Evolutionary conservation across 2,329 filamentous ascomycete genomes (phyloP).

Genomic region (Ramularia endophylla): DNA sequence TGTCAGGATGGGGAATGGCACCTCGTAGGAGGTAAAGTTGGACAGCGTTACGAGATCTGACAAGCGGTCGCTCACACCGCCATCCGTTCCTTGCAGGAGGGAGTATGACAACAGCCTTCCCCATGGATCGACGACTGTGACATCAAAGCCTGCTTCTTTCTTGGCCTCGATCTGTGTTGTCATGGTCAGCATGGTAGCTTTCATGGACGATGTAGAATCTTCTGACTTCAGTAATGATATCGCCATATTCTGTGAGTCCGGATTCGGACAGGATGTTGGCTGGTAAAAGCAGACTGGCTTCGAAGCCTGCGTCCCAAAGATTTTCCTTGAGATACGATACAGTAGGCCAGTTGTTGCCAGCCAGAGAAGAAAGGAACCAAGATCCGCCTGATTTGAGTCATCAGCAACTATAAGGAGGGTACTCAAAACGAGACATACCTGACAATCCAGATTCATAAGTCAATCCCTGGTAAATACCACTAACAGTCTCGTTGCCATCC

Average conservation of each 20-base stretch:
- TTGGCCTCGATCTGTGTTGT: constrained; percentile 25
- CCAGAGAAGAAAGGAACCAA: constrained; percentile 43
- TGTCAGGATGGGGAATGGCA: constrained; percentile 44
- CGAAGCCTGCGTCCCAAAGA: constrained; percentile 38
- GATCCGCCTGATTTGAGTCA: constrained; percentile 31
- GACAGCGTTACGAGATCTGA: constrained; percentile 30
- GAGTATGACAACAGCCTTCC: constrained; percentile 38
- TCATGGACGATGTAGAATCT: too few relatives aligned
- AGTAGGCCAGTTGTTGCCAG: constrained; percentile 44
- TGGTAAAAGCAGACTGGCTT: constrained; percentile 34
- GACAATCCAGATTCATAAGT: constrained; percentile 44
- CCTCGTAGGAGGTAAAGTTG: constrained; percentile 37
- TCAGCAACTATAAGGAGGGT: background rate
- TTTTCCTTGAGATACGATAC: constrained; percentile 35
- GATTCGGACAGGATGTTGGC: constrained; percentile 20
- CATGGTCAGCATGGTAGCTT: too few relatives aligned
- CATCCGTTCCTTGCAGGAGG: constrained; percentile 33
- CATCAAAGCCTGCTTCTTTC: constrained; percentile 33
- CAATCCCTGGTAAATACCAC: constrained; percentile 41
- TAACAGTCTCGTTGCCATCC: constrained; percentile 35
- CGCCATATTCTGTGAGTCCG: constrained; percentile 23
- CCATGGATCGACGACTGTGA: constrained; percentile 38
- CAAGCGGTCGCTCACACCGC: constrained; percentile 33
- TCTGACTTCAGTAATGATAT: constrained; percentile 30
- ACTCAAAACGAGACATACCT: constrained; percentile 12